Conservation (phyloP, 805 yeast species). For the Candida bentonensis region DNA sequence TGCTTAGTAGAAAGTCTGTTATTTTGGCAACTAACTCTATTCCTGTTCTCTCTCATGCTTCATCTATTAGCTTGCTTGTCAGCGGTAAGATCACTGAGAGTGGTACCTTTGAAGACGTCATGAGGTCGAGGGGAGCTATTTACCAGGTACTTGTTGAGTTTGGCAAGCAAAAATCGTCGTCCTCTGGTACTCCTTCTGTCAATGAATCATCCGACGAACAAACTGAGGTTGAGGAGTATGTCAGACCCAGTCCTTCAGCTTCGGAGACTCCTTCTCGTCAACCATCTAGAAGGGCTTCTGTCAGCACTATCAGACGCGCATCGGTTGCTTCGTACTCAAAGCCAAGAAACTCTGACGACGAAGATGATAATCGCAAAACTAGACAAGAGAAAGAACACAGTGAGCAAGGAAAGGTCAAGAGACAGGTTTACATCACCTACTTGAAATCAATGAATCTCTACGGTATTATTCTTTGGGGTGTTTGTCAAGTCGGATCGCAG, state of each 20-base stretch:
- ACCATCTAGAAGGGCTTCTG: constrained; percentile 7
- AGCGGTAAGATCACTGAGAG: constrained; percentile 29
- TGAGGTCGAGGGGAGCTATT: constrained; percentile 14
- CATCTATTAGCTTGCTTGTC: constrained; percentile 50
- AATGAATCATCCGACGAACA: constrained; percentile 1
- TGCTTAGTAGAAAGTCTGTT: constrained; percentile 59
- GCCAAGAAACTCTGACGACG: constrained; percentile 15
- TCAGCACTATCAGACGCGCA: constrained; percentile 35
- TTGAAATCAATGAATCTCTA: constrained; percentile 58
- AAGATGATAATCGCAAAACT: constrained; percentile 14
- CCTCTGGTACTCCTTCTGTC: constrained; percentile 8
- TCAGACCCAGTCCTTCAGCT: background rate
- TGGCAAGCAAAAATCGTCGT: constrained; percentile 10
- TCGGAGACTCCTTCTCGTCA: background rate
- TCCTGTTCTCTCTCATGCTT: constrained; percentile 65
- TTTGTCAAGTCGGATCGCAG: constrained; percentile 34
- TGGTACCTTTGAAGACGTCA: constrained; percentile 19
- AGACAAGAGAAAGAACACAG: constrained; percentile 47
- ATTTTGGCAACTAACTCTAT: constrained; percentile 80
- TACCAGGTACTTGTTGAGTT: constrained; percentile 13
- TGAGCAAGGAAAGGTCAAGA: constrained; percentile 88
- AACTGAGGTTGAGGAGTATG: constrained; percentile 1
- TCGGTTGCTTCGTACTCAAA: constrained; percentile 44
- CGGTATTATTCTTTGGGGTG: constrained; percentile 40
- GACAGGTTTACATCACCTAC: constrained; percentile 71